Evolutionary conservation across 495 filamentous ascomycete species (phyloP), one percentile per base, ranked within the genome.

Genomic region (Massariosphaeria phaeospora): DNA sequence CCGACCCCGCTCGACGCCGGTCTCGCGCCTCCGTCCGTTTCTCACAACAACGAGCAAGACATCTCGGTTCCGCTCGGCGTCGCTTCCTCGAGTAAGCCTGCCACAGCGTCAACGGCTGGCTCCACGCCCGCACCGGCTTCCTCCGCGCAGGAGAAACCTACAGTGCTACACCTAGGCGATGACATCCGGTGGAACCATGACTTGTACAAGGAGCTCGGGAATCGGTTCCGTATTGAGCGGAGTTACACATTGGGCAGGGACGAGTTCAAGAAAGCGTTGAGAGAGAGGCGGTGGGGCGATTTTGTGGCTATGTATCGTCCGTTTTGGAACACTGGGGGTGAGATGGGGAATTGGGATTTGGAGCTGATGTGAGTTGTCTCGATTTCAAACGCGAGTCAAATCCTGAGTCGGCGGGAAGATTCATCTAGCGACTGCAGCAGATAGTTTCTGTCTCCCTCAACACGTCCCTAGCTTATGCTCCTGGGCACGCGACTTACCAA

Each of bases 311-410:
- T 88, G 55, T 84, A 88, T 65, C 76, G 85, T 17, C 86, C 85
- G 0, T 88, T 86, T 64, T 89, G 84, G 85, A 85, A 85, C 45
- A 86, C 81, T 0, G 85, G 85, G 7, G 83, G 82, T 10, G 86
- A 89, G 70, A 88, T 89, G 85, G 83, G 83, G 12, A 69, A 73
- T 41, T 91, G 86, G 86, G 84, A 89, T 63, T 69, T 71, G 27
- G 85, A 89, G 65, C 68, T 89, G 36, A 82, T 89, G 64, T 69
- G 42, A 47, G 51, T 50, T 35, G 9, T 8, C 43, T 47, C 25
- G 18, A 42, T 17, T 23, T 49, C 21, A 21, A n/a, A n/a, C n/a
- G n/a, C n/a, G n/a, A n/a, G n/a, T n/a, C n/a, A n/a, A n/a, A n/a
- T n/a, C n/a, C n/a, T n/a, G n/a, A n/a, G n/a, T n/a, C n/a, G n/a